These are phyloP conservation scores for Suillus alpinus DNA, from an alignment of 768 basidiomycete species.

Conservation along the genomic window DNA sequence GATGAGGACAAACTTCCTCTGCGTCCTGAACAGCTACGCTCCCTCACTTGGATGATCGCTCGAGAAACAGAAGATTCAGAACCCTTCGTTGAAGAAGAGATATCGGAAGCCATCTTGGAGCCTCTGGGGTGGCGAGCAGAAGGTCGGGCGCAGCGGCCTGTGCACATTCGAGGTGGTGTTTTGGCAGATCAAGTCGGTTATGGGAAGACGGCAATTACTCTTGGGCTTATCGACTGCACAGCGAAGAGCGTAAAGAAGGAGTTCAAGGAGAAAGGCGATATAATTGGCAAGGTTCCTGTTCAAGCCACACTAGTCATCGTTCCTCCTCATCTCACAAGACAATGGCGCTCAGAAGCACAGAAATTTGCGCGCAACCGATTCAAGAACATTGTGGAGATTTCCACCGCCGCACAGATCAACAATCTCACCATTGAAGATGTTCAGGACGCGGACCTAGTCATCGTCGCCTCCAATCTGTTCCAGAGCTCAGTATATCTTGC, in stretches of 20 bases:
- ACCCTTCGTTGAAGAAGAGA: constrained; percentile 91
- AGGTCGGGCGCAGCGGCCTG: constrained; percentile 77
- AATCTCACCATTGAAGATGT: constrained; percentile 68
- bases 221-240: constrained; percentile 82
- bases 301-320: constrained; percentile 84
- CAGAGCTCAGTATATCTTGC: constrained; percentile 71
- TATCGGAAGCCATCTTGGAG: constrained; percentile 84
- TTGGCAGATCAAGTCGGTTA: constrained; percentile 96
- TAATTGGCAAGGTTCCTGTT: constrained; percentile 65
- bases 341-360: constrained; percentile 84
- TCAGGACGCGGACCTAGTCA: constrained; percentile 79
- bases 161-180: constrained; percentile 81
- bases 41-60: constrained; percentile 87
- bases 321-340: constrained; percentile 84
- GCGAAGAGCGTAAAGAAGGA: constrained; percentile 54
- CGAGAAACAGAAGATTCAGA: constrained; percentile 64
- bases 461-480: constrained; percentile 86
- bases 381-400: constrained; percentile 58
- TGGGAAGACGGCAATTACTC: constrained; percentile 93
- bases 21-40: constrained; percentile 84
- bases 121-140: constrained; percentile 94
- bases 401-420: constrained; percentile 71
- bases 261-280: constrained; percentile 46
- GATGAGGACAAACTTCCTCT: constrained; percentile 46
- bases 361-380: constrained; percentile 63